These are phyloP conservation scores for Thielaviopsis musarum DNA, from an alignment of 2,329 filamentous ascomycete species.

Conservation along the genomic window DNA sequence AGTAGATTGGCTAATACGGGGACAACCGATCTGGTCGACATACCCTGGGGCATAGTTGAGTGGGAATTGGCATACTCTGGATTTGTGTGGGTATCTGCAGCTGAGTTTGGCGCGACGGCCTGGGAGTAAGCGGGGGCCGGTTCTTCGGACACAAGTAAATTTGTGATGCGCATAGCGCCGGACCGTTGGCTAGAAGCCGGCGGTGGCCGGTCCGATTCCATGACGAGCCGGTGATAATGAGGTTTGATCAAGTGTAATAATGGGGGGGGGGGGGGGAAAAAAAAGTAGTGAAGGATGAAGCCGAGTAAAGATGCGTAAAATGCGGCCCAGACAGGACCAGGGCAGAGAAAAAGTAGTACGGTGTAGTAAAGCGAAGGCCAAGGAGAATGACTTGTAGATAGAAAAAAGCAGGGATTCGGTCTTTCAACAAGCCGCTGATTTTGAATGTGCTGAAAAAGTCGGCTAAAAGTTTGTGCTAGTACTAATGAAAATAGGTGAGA, in stretches of 20 bases:
- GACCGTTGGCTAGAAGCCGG: neutral
- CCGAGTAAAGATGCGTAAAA: too few relatives aligned
- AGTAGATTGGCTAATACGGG: neutral
- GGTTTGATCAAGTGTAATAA: neutral
- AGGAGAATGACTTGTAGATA: too few relatives aligned
- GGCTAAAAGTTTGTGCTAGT: too few relatives aligned
- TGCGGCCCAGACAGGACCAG: too few relatives aligned
- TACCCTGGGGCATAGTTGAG: neutral
- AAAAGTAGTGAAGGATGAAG: neutral
- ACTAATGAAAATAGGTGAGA: too few relatives aligned
- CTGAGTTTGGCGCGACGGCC: neutral
- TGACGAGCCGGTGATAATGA: neutral
- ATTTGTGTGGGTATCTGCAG: neutral
- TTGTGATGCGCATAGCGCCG: conserved; percentile 4
- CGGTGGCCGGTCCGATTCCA: neutral
- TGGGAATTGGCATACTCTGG: neutral
- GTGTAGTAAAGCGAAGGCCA: too few relatives aligned
- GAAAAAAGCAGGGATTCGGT: too few relatives aligned
- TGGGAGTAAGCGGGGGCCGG: neutral
- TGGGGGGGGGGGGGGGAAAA: too few relatives aligned
- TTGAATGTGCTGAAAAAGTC: too few relatives aligned
- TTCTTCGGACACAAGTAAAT: neutral
- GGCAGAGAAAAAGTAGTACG: too few relatives aligned
- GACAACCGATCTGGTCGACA: neutral
- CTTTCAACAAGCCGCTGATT: too few relatives aligned